These are phyloP conservation scores for Schwanniomyces etchellsii DNA, from an alignment of 1,139 yeast genomes.

Conservation along the genomic window DNA sequence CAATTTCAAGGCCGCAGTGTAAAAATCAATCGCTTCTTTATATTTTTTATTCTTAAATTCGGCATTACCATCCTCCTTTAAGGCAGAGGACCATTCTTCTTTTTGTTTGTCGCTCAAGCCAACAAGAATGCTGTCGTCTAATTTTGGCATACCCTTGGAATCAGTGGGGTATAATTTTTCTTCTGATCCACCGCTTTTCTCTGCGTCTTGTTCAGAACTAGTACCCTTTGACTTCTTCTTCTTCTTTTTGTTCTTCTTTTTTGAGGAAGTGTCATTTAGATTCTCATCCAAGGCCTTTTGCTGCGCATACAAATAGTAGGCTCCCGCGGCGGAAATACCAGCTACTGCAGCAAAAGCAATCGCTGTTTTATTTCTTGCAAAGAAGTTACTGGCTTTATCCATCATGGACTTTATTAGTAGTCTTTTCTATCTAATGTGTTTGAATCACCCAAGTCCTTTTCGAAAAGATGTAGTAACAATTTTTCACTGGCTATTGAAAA, in stretches of 20 bases:
- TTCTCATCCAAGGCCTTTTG: constrained; percentile 16
- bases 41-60: constrained; percentile 68
- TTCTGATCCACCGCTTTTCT: constrained; percentile 9
- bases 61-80: constrained; percentile 88
- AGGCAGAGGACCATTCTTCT: constrained; percentile 65
- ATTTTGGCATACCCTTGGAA: constrained; percentile 50
- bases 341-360: constrained; percentile 56
- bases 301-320: constrained; percentile 46
- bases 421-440: constrained; percentile 1
- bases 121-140: constrained; percentile 42
- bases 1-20: constrained; percentile 70
- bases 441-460: background rate
- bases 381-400: constrained; percentile 25
- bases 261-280: constrained; percentile 11
- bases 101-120: constrained; percentile 48
- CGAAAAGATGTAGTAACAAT: constrained; percentile 6
- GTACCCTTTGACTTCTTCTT: constrained; percentile 22
- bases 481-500: constrained; percentile 15
- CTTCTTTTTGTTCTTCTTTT: constrained; percentile 35
- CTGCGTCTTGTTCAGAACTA: constrained; percentile 9
- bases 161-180: constrained; percentile 40
- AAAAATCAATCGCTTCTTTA: constrained; percentile 68
- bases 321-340: constrained; percentile 59
- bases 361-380: constrained; percentile 55
- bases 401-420: constrained; percentile 9